phyloP scores from a whole-genome alignment of 352 stramenopile species.

The Phytophthora melonis region DNA sequence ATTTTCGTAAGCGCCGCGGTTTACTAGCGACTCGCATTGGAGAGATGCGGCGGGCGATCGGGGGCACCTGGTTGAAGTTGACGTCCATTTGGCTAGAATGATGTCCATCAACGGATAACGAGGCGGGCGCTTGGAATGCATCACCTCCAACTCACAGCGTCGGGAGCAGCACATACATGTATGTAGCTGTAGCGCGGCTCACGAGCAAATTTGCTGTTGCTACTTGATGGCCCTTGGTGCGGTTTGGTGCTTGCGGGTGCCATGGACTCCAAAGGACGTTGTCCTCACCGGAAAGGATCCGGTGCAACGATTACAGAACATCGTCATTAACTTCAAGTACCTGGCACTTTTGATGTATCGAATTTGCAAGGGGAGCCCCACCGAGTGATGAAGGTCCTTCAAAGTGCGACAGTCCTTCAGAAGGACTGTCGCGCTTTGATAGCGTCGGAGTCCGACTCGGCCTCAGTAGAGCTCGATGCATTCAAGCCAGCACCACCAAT shows the following conservation, averaged over 20 bases:
- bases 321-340: conserved; percentile 7
- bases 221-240: no score
- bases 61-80: conserved; percentile 27
- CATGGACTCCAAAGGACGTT: neutral
- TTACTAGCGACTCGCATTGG: conserved; percentile 6
- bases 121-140: no score
- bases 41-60: conserved; percentile 6
- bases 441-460: no score
- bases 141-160: no score
- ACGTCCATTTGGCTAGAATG: conserved; percentile 10
- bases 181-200: neutral
- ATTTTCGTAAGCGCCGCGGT: conserved; percentile 20
- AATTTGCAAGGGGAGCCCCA: neutral
- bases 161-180: neutral
- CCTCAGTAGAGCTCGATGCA: no score
- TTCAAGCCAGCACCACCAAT: no score
- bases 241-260: neutral
- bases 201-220: no score
- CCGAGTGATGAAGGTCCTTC: no score
- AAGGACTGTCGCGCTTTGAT: no score
- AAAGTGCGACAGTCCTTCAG: no score
- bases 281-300: neutral
- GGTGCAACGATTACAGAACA: conserved; percentile 6
- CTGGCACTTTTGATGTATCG: conserved; percentile 2
- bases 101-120: neutral